These are phyloP conservation scores for Gryganskiella cystojenkinii DNA, from an alignment of 192 early-diverging fungal species.

Conservation along the genomic window DNA sequence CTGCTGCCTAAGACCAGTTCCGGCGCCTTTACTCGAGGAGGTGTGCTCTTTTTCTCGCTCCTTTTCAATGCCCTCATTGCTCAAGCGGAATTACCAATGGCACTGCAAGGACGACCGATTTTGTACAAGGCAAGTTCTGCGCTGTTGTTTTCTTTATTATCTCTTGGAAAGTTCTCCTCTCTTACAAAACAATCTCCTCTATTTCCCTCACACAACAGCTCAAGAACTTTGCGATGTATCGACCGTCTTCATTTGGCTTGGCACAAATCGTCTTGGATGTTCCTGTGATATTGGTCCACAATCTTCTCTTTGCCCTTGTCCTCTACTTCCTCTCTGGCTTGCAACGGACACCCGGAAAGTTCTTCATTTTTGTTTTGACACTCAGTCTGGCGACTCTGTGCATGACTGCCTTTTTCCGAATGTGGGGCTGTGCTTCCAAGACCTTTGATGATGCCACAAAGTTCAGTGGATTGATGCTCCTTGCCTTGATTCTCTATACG, in stretches of 20 bases:
- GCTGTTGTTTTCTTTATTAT: no score
- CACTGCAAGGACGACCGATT: constrained; percentile 74
- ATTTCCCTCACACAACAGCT: constrained; percentile 42
- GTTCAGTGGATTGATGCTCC: constrained; percentile 58
- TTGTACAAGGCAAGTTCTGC: constrained; percentile 65
- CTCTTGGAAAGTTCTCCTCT: no score
- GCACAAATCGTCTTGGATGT: constrained; percentile 64
- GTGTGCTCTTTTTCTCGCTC: constrained; percentile 73
- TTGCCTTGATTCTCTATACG: constrained; percentile 60
- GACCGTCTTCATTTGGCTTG: constrained; percentile 64
- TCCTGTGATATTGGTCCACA: constrained; percentile 54
- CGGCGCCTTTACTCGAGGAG: constrained; percentile 83
- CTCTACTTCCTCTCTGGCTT: constrained; percentile 72
- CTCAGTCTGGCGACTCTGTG: constrained; percentile 60
- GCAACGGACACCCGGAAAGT: constrained; percentile 57
- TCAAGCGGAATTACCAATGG: constrained; percentile 71
- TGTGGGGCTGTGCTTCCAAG: constrained; percentile 55
- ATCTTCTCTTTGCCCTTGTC: constrained; percentile 60
- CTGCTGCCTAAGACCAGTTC: constrained; percentile 60
- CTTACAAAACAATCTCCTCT: no score
- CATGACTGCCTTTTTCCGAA: constrained; percentile 65
- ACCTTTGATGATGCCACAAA: constrained; percentile 62
- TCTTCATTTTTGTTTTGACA: constrained; percentile 65
- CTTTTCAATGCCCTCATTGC: constrained; percentile 61
- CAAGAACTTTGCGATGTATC: constrained; percentile 72